These are phyloP conservation scores for Pseudonitzschia pungens DNA, from an alignment of 108 stramenopile genomes.

Conservation along the genomic window DNA sequence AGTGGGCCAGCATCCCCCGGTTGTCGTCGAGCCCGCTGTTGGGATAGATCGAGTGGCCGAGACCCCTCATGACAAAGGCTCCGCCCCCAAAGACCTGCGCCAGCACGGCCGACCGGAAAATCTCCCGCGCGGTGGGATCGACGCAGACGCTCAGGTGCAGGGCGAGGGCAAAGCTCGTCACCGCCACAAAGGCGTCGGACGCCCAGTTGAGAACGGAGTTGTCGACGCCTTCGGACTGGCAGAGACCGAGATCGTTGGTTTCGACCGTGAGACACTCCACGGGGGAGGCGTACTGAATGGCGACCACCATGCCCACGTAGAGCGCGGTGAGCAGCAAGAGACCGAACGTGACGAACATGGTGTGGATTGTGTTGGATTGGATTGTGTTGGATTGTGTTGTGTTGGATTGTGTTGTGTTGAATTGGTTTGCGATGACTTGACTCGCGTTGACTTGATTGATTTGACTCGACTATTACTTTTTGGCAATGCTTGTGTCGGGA, in stretches of 20 bases:
- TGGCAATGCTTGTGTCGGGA: no score
- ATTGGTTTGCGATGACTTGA: no score
- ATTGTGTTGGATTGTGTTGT: no score
- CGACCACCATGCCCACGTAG: neutral
- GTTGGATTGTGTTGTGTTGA: no score
- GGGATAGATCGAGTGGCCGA: conserved; percentile 17
- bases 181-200: conserved; percentile 21
- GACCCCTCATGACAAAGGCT: conserved; percentile 17
- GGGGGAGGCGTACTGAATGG: neutral
- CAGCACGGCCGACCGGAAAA: conserved; percentile 8
- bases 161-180: conserved; percentile 2
- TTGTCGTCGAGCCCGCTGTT: conserved; percentile 24
- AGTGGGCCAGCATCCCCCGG: conserved; percentile 22
- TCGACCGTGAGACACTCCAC: neutral
- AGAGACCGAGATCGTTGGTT: neutral
- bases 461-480: no score
- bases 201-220: conserved; percentile 22
- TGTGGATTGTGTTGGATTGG: no score
- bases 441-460: no score
- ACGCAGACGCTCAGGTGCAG: conserved; percentile 10
- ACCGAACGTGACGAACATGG: neutral
- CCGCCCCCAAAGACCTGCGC: conserved; percentile 24
- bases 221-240: conserved; percentile 26
- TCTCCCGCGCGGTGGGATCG: neutral
- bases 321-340: neutral